These are phyloP conservation scores for Psilocybe subaeruginosa DNA, from an alignment of 768 basidiomycete species.

Conservation along the genomic window DNA sequence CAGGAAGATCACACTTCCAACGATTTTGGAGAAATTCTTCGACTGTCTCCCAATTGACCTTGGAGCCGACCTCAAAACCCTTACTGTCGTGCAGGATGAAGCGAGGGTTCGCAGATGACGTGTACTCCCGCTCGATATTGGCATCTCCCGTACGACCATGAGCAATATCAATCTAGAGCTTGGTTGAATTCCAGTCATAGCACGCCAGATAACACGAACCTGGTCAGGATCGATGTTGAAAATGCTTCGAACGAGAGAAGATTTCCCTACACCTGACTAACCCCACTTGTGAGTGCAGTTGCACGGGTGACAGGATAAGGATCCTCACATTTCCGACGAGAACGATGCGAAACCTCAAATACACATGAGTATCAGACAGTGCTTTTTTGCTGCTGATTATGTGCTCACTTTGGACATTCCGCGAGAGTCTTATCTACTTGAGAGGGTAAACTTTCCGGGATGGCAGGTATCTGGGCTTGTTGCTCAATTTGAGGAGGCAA, in stretches of 20 bases:
- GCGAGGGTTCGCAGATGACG: constrained; percentile 21
- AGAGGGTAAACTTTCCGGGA: not conserved
- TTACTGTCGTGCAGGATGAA: constrained; percentile 33
- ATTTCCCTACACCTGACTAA: constrained; percentile 33
- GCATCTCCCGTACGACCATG: constrained; percentile 24
- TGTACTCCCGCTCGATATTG: constrained; percentile 26
- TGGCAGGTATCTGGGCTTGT: too few relatives aligned
- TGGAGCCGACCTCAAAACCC: constrained; percentile 33
- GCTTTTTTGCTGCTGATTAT: not conserved
- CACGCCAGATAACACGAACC: too few relatives aligned
- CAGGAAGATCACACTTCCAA: constrained; percentile 8
- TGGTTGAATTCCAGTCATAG: too few relatives aligned
- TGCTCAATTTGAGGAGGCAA: too few relatives aligned
- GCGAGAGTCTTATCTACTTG: not conserved
- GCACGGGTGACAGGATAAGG: not conserved
- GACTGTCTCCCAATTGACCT: constrained; percentile 23
- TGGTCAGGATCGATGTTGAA: constrained; percentile 22
- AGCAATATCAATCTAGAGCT: constrained; percentile 18
- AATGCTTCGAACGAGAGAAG: constrained; percentile 28
- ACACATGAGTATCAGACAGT: not conserved
- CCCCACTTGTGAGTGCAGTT: not conserved
- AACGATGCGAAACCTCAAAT: not conserved
- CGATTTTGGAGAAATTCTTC: constrained; percentile 24
- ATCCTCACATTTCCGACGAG: not conserved
- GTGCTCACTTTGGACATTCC: not conserved